These are phyloP conservation scores for Diaporthe citrichinensis DNA, from an alignment of 2,329 filamentous ascomycete species.

Conservation along the genomic window DNA sequence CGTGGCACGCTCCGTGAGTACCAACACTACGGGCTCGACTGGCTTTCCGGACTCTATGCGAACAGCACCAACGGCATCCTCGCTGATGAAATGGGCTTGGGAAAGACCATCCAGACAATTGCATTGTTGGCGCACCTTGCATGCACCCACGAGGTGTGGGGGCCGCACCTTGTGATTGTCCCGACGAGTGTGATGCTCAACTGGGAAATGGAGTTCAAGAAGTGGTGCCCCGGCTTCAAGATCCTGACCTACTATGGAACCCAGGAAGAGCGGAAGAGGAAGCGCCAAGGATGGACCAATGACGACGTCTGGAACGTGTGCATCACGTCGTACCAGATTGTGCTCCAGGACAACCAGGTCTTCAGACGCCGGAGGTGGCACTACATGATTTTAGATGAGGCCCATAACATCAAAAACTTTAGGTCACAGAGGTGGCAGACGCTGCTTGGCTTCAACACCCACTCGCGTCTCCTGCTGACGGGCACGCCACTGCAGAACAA, in stretches of 20 bases:
- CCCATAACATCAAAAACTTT: slow-evolving; percentile 99
- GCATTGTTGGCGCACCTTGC: slow-evolving; percentile 93
- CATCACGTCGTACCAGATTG: slow-evolving; percentile 97
- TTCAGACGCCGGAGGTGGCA: slow-evolving; percentile 96
- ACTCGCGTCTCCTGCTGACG: slow-evolving; percentile 87
- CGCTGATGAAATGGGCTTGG: slow-evolving; percentile 98
- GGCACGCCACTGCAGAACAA: slow-evolving; percentile 98
- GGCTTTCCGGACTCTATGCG: slow-evolving; percentile 92
- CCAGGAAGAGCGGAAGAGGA: slow-evolving; percentile 90
- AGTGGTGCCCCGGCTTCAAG: slow-evolving; percentile 98
- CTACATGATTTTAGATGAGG: slow-evolving; percentile 98
- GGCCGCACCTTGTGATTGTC: slow-evolving; percentile 94
- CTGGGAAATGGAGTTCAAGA: slow-evolving; percentile 99
- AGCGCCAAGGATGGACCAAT: slow-evolving; percentile 93
- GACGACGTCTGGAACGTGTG: slow-evolving; percentile 97
- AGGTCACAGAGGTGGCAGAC: slow-evolving; percentile 98
- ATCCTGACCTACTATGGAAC: slow-evolving; percentile 97
- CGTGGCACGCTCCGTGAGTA: slow-evolving; percentile 94
- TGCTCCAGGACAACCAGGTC: slow-evolving; percentile 92
- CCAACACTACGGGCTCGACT: slow-evolving; percentile 96
- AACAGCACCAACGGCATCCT: slow-evolving; percentile 96
- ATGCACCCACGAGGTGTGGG: slow-evolving; percentile 92
- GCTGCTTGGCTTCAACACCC: slow-evolving; percentile 92
- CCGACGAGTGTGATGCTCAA: slow-evolving; percentile 99
- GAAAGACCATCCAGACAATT: slow-evolving; percentile 99